Base-by-base conservation (phyloP, 352 stramenopile species). In the Globisporangium nagaii region DNA sequence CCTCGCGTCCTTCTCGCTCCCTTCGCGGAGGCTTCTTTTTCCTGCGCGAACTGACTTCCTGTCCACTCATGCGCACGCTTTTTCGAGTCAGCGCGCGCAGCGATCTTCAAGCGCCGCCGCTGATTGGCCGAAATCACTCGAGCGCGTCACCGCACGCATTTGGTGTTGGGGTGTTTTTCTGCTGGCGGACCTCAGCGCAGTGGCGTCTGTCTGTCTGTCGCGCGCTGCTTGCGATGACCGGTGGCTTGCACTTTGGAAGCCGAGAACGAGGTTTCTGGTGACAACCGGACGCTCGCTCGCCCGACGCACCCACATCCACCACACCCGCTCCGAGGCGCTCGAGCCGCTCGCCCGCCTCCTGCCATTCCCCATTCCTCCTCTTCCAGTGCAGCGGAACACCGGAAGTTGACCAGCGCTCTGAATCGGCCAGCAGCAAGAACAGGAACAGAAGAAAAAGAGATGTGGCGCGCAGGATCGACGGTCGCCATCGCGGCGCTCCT, bases 401-500 rank as follows among this genome's bases (percentile, higher is more conserved):
- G 22, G 47, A 54, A 54, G 47, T 2, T n/a, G 13, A 13, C 19
- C 13, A 43, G 20, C 24, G n/a, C 6, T 25, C 6, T 8, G 1
- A 22, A 3, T n/a, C 20, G 17, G 25, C 15, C 47, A 34, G 4
- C 3, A 22, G 27, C 7, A 39, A 12, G 20, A 32, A 17, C 2
- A 41, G 30, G 12, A 41, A 17, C 37, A 48, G 13, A n/a, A n/a
- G n/a, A n/a, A n/a, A n/a, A n/a, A n/a, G n/a, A n/a, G 15, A 60
- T 61, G 54, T 44, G 36, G 22, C 45, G 36, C 15, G 22, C 27
- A 45, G 27, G n/a, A n/a, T 51, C 31, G n/a, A 9, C 36, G 12
- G 22, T 35, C 13, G 20, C 19, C 8, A 17, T 31, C 27, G 47
- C 37, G 37, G 44, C 47, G 44, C 45, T 61, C 22, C 19, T 76